Conservation (phyloP, 495 filamentous ascomycete species). For the Friedmanniomyces simplex region DNA sequence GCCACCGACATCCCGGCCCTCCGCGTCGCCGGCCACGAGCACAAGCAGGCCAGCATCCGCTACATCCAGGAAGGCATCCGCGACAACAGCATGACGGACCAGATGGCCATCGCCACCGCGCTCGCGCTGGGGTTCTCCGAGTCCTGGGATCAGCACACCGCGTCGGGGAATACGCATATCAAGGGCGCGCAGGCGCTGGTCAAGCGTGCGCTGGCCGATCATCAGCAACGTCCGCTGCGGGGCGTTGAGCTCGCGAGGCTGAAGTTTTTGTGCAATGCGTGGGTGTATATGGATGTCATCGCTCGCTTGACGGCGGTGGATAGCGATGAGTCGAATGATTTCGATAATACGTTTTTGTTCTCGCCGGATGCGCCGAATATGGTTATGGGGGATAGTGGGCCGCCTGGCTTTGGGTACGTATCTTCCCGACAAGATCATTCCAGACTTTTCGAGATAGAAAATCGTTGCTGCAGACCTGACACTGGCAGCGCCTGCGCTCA, state of each 20-base stretch:
- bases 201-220: conserved; percentile 42
- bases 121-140: conserved; percentile 67
- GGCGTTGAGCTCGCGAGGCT: conserved; percentile 45
- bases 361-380: conserved; percentile 11
- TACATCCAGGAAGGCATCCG: conserved; percentile 46
- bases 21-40: conserved; percentile 57
- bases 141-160: conserved; percentile 66
- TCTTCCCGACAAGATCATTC: too few relatives aligned
- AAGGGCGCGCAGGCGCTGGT: conserved; percentile 59
- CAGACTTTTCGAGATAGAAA: too few relatives aligned
- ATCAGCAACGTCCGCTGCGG: conserved; percentile 26
- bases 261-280: conserved; percentile 65
- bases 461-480: too few relatives aligned
- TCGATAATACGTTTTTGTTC: conserved; percentile 36
- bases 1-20: conserved; percentile 47
- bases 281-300: conserved; percentile 77
- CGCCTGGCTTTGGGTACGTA: conserved; percentile 13
- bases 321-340: conserved; percentile 44
- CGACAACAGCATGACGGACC: conserved; percentile 41
- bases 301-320: conserved; percentile 60
- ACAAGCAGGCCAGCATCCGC: conserved; percentile 58
- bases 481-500: too few relatives aligned
- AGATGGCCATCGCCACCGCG: conserved; percentile 64
- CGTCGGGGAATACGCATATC: conserved; percentile 65
- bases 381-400: conserved; percentile 20